A percentile compares a stretch with the other conserved stretches of the same genome.
Evolutionary conservation across 352 stramenopile genomes (phyloP).

Genomic region (Globisporangium mamillatum): DNA sequence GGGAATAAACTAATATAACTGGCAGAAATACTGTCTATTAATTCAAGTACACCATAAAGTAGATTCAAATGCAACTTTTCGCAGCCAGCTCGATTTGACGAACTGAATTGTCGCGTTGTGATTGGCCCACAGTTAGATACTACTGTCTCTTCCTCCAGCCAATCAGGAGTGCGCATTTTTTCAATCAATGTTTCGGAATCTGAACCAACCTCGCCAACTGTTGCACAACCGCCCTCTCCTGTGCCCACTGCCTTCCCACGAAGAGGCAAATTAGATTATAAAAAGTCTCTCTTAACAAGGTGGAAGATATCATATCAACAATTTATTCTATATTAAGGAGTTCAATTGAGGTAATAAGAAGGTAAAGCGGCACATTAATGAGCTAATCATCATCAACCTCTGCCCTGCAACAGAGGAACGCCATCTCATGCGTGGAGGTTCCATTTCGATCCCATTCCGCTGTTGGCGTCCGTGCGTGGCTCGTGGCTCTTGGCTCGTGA

Average conservation of each 20-base stretch:
- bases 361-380: neutral
- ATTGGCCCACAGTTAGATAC: neutral
- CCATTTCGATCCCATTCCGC: constrained; percentile 4
- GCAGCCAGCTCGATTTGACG: neutral
- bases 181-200: neutral
- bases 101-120: neutral
- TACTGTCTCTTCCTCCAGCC: neutral
- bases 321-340: neutral
- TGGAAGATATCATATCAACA: too few species aligned
- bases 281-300: too few species aligned
- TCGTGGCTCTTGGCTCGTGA: neutral
- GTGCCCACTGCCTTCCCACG: too few species aligned
- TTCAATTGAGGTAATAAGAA: neutral
- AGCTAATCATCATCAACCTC: constrained; percentile 2
- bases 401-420: constrained; percentile 1
- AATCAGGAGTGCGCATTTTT: neutral
- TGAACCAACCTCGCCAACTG: neutral
- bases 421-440: neutral
- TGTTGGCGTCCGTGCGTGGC: neutral
- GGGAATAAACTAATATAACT: neutral
- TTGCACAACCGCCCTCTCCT: neutral
- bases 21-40: neutral
- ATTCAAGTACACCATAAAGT: neutral
- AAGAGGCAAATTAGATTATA: neutral
- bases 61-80: neutral